A percentile compares a stretch with the other conserved stretches of the same genome.
phyloP scores from a whole-genome alignment of 2,329 filamentous ascomycete species.

The Trichoderma polysporum region DNA sequence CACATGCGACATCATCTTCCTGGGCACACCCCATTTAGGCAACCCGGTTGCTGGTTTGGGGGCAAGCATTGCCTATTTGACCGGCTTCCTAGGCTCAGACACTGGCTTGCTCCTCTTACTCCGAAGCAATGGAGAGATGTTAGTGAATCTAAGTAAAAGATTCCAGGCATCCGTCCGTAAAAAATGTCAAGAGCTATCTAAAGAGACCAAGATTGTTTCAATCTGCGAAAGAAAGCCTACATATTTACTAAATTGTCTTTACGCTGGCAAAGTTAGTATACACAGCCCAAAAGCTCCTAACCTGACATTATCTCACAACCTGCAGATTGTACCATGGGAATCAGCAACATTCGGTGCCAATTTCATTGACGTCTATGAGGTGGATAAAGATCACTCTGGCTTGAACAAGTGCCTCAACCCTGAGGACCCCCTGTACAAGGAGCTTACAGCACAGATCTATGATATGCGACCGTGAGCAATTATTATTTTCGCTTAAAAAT shows the following conservation, averaged over 20 bases:
- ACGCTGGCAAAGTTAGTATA: slow-evolving; percentile 23
- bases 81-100: slow-evolving; percentile 22
- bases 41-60: slow-evolving; percentile 15
- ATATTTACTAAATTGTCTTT: slow-evolving; percentile 19
- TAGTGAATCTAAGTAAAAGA: not conserved
- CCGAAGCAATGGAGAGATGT: not conserved
- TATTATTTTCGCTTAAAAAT: rapidly evolving
- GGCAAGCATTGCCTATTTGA: slow-evolving; percentile 11
- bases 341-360: not conserved
- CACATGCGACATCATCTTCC: slow-evolving; percentile 24
- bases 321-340: not conserved
- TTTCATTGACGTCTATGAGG: not conserved
- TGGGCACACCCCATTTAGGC: slow-evolving; percentile 25
- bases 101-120: slow-evolving; percentile 19
- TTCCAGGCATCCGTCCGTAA: not conserved
- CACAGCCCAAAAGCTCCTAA: too few species aligned
- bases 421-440: slow-evolving; percentile 17
- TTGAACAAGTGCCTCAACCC: slow-evolving; percentile 23
- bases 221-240: slow-evolving; percentile 27
- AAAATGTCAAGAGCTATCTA: not conserved
- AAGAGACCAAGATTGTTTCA: slow-evolving; percentile 12
- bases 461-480: not conserved
- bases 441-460: not conserved
- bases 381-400: slow-evolving; percentile 26
- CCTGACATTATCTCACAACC: not conserved